These are phyloP conservation scores for Aegilops umbellulata DNA, from an alignment of 176 grass and related monocot species.

Conservation along the genomic window DNA sequence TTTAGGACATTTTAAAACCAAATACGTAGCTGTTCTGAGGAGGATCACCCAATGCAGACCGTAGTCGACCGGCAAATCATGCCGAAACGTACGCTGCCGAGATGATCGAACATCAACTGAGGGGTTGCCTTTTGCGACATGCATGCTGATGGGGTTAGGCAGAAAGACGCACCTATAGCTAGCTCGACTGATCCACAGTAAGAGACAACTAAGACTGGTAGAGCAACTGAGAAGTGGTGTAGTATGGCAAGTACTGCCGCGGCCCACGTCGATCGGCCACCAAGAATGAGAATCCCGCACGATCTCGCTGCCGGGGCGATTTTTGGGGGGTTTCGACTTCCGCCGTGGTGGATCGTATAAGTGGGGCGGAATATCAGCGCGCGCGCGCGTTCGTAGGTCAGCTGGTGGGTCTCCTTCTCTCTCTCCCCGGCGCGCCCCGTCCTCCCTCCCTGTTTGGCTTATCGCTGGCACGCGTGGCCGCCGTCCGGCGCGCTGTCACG, in stretches of 20 bases:
- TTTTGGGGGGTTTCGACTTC: background rate
- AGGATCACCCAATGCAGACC: background rate
- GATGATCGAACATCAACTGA: constrained; percentile 29
- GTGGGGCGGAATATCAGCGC: constrained; percentile 38
- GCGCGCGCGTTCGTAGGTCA: background rate
- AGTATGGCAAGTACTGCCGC: background rate
- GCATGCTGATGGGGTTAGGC: constrained; percentile 26
- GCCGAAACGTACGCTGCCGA: background rate
- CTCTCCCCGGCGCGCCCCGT: background rate
- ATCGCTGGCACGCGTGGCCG: constrained; percentile 40
- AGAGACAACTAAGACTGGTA: background rate
- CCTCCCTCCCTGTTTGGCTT: constrained; percentile 23
- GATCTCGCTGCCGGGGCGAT: constrained; percentile 7
- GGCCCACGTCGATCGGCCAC: constrained; percentile 37
- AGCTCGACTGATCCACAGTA: background rate
- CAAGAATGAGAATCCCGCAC: background rate
- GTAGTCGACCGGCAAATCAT: background rate
- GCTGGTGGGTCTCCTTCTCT: background rate
- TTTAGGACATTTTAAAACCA: background rate
- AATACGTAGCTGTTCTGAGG: constrained; percentile 6
- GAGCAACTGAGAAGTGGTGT: background rate
- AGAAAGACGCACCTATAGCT: background rate
- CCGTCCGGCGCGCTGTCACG: constrained; percentile 21
- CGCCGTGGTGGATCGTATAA: constrained; percentile 20
- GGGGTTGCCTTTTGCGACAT: background rate